Conservation (phyloP, 352 stramenopile genomes). For the Globisporangium rhizosaccharum region DNA sequence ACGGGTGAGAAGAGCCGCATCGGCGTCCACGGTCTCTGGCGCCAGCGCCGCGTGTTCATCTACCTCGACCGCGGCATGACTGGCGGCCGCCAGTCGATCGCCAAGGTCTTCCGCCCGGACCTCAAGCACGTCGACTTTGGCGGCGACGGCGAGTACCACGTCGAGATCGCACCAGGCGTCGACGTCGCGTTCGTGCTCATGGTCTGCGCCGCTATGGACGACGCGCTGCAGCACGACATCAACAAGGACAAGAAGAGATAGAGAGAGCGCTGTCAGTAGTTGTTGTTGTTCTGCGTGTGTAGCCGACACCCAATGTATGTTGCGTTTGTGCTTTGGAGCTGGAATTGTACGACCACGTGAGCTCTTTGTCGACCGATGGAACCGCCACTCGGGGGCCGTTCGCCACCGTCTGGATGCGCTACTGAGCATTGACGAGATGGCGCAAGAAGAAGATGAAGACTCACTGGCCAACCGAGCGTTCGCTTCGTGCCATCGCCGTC, state of each 20-base stretch:
- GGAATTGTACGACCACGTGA: too few species aligned
- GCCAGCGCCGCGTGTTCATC: slow-evolving; percentile 18
- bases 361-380: too few species aligned
- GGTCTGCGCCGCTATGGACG: slow-evolving; percentile 16
- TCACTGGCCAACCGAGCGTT: too few species aligned
- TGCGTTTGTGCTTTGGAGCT: too few species aligned
- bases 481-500: too few species aligned
- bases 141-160: slow-evolving; percentile 13
- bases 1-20: slow-evolving; percentile 17
- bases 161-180: slow-evolving; percentile 11
- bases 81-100: slow-evolving; percentile 14
- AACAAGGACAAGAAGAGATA: slow-evolving; percentile 2
- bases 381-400: too few species aligned
- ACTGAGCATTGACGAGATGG: too few species aligned
- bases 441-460: too few species aligned
- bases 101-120: slow-evolving; percentile 20
- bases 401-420: too few species aligned
- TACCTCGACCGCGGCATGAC: slow-evolving; percentile 21
- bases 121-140: slow-evolving; percentile 13
- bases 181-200: slow-evolving; percentile 15
- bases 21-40: slow-evolving; percentile 22
- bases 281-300: too few species aligned
- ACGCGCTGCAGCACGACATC: slow-evolving; percentile 10
- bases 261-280: not conserved
- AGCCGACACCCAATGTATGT: too few species aligned